Evolutionary conservation across 1,284 basidiomycete species (phyloP), one percentile per base, ranked within the genome.

Genomic region (Boletus sp.): DNA sequence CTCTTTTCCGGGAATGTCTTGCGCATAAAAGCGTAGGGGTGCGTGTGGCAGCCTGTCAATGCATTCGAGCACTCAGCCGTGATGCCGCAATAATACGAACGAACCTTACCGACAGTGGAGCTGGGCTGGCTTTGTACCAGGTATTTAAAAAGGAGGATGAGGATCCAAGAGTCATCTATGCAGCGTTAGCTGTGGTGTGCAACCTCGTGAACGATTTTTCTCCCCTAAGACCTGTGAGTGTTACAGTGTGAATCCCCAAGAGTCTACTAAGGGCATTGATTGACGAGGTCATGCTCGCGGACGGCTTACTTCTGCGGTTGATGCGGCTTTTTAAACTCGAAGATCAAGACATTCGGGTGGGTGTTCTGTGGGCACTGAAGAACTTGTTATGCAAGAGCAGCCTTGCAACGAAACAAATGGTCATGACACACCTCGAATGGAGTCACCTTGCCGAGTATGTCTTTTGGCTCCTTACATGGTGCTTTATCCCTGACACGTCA

Each of bases 191-290:
- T 1, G 84, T 84, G 1, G 75, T 94, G 4, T 91, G 88, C 63
- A 96, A 95, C 63, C 73, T 94, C 25, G 77, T 94, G 4, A 84
- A 83, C 47, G 88, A 94, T 50, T 93, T 91, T 64, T 92, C 90
- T 13, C 92, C 93, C 5, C 65, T 94, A 55, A 74, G 82, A 50
- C 66, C 72, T 46, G 88, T 88, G 53, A 58, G 83, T 73, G 5
- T 16, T 9, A 4, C 20, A 1, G 25, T 23, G 22, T 19, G 16
- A 34, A 8, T 7, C 20, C 17, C 6, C 22, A 16, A 8, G 16
- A 8, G 1, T 27, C 2, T 17, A 9, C 40, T 51, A 9, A 46
- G 36, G 22, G 23, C 8, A 22, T 36, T 9, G 32, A 14, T 22
- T 10, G 14, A 27, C 20, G 16, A 41, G 62, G 42, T 49, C 23